Evolutionary conservation across 1,284 basidiomycete genomes (phyloP), one percentile per base, ranked within the genome.

Genomic region (Ustilago sp.): DNA sequence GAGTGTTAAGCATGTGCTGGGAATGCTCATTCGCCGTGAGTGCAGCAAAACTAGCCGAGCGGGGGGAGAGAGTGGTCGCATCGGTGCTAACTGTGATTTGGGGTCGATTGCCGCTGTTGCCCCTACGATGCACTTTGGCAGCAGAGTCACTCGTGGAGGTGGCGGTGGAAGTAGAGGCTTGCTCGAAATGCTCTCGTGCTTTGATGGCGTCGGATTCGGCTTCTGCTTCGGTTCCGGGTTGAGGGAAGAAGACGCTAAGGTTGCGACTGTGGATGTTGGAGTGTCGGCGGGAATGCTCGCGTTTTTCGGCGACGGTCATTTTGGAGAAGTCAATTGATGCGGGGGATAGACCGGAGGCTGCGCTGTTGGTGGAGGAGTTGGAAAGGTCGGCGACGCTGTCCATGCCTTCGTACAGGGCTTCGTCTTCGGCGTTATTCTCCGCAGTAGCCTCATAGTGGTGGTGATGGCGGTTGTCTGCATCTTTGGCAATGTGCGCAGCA

Each of bases 181-280:
- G 60, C 12, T 64, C 70, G 31, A 68, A 74, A 13, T 64, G n/a
- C 47, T 75, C 77, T 35, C 69, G 61, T 11, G 63, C 67, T 17
- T 65, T 71, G 12, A 38, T 61, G 12, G 51, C 38, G 50, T 83
- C 76, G 1, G 80, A 72, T 60, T 84, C 83, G 4, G 43, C 56
- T 59, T 83, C 83, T 0, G 83, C 83, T 13, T 80, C 83, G 39
- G 83, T 82, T 34, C 82, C 83, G 15, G 83, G 83, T 4, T 70
- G 73, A 15, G 83, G 83, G 66, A 85, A 85, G 69, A 85, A 85
- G 55, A 83, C 83, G 55, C 77, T 80, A 9, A 85, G 68, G 53
- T 85, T 85, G 55, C 83, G 77, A 23, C 71, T 59, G 63, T 85
- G 83, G 2, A 83, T 70, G 11, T 65, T 48, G n/a, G 82, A 83